Conservation (phyloP, 257 asterid species). For the Nicotiana obtusifolia region DNA sequence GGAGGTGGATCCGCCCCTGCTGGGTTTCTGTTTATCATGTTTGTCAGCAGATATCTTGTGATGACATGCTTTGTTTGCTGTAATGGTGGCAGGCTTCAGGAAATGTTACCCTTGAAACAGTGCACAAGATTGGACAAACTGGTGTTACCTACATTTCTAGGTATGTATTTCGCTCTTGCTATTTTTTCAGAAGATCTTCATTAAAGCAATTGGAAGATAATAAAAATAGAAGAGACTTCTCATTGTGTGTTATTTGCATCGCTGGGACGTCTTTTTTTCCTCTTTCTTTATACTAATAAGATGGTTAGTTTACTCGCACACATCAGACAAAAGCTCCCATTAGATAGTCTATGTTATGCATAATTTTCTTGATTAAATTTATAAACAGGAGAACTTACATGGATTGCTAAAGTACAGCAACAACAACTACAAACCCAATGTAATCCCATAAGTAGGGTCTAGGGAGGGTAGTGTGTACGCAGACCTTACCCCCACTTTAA, state of each 20-base stretch:
- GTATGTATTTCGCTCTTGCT: conserved; percentile 22
- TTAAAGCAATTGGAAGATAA: background rate
- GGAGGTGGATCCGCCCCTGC: too few species aligned
- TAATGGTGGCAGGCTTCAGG: conserved; percentile 78
- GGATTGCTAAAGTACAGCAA: background rate
- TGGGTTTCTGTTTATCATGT: background rate
- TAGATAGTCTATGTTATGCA: background rate
- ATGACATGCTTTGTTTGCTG: background rate
- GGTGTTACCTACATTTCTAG: conserved; percentile 94
- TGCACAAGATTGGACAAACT: conserved; percentile 81
- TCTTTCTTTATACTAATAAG: background rate
- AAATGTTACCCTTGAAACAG: conserved; percentile 88
- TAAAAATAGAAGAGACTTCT: background rate
- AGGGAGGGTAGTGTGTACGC: too few species aligned
- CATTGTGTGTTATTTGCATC: background rate
- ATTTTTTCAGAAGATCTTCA: background rate
- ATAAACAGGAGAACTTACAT: background rate
- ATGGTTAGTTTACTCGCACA: background rate
- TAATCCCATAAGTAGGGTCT: too few species aligned
- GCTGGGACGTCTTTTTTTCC: background rate
- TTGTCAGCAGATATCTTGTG: background rate
- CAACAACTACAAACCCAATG: too few species aligned
- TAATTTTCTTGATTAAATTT: background rate
- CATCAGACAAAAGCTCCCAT: background rate
- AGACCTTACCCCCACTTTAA: too few species aligned